phyloP scores from a whole-genome alignment of 768 basidiomycete genomes.

The Trametes cinnabarina region DNA sequence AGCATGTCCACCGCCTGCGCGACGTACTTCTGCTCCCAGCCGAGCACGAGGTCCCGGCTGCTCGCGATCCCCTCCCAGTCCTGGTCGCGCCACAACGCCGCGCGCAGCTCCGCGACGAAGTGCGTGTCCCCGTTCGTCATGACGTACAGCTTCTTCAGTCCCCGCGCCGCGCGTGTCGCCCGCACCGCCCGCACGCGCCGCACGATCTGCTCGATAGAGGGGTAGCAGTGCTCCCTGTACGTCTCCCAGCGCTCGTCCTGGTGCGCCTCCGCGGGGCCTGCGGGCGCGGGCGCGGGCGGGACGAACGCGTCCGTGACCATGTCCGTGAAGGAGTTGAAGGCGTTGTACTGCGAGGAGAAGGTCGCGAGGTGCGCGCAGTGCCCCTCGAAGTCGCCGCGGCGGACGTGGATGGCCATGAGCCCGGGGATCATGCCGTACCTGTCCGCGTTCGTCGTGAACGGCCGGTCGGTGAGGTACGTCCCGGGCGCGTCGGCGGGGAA shows the following conservation, averaged over 20 bases:
- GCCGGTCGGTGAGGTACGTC: not conserved
- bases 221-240: constrained; percentile 52
- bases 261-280: constrained; percentile 15
- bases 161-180: constrained; percentile 16
- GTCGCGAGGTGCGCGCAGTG: constrained; percentile 46
- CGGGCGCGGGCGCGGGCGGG: constrained; percentile 24
- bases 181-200: constrained; percentile 36
- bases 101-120: constrained; percentile 49
- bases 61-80: constrained; percentile 25
- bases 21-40: constrained; percentile 43
- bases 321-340: constrained; percentile 55
- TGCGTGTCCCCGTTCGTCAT: constrained; percentile 58
- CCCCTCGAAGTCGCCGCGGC: constrained; percentile 52
- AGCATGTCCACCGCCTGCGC: constrained; percentile 50
- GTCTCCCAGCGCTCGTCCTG: constrained; percentile 26
- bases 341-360: constrained; percentile 42
- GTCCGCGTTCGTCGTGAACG: constrained; percentile 7
- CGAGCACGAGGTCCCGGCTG: constrained; percentile 41
- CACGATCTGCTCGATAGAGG: constrained; percentile 49
- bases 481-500: constrained; percentile 2
- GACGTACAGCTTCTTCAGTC: constrained; percentile 51
- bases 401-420: constrained; percentile 55
- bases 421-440: constrained; percentile 41
- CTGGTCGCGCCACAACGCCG: constrained; percentile 30
- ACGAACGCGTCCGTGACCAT: constrained; percentile 49